Conservation (phyloP, 352 stramenopile genomes). For the Pythium plurisporium region DNA sequence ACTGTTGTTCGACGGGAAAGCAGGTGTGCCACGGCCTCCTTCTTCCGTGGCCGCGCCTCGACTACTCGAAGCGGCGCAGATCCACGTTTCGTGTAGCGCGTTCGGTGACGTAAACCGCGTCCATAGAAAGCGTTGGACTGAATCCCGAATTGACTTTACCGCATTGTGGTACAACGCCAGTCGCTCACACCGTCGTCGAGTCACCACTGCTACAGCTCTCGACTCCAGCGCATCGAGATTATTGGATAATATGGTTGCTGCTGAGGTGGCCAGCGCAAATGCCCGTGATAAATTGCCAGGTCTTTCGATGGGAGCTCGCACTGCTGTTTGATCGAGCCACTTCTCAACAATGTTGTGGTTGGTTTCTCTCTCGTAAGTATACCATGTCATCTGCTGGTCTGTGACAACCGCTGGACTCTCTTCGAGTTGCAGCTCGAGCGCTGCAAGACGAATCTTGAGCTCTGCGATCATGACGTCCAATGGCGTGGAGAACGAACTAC, state of each 20-base stretch:
- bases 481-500: background rate
- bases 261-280: constrained; percentile 1
- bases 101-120: constrained; percentile 39
- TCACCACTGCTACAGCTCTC: constrained; percentile 21
- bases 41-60: too few species aligned
- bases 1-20: background rate
- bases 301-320: constrained; percentile 6
- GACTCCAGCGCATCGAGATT: constrained; percentile 18
- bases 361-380: constrained; percentile 40
- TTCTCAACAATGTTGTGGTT: constrained; percentile 58
- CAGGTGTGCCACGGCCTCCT: constrained; percentile 11
- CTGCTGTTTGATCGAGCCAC: constrained; percentile 54
- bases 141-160: background rate
- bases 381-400: constrained; percentile 68
- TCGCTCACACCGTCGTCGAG: constrained; percentile 40
- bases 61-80: constrained; percentile 30
- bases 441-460: constrained; percentile 35
- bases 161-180: constrained; percentile 35
- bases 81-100: constrained; percentile 38
- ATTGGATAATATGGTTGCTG: background rate
- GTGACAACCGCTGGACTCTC: constrained; percentile 24
- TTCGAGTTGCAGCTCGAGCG: constrained; percentile 33
- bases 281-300: constrained; percentile 2
- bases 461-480: constrained; percentile 30
- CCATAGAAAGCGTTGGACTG: constrained; percentile 35